phyloP scores from a whole-genome alignment of 2,329 filamentous ascomycete genomes.

The Venturia asperata region DNA sequence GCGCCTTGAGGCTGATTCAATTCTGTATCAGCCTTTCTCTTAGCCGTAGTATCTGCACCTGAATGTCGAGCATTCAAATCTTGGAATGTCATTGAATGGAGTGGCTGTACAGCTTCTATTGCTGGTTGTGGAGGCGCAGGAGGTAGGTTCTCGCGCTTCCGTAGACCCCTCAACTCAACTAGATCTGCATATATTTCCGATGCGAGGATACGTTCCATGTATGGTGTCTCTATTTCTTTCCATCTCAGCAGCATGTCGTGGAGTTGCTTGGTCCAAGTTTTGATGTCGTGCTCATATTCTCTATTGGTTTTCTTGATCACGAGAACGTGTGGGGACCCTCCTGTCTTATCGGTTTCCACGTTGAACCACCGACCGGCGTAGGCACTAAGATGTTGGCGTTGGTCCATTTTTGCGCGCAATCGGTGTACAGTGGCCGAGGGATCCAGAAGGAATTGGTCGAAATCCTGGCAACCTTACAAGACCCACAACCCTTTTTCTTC shows the following conservation, averaged over 20 bases:
- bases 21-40: neutral
- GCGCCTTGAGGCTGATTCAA: neutral
- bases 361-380: neutral
- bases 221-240: neutral
- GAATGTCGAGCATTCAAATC: neutral
- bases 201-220: too few relatives aligned
- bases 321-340: neutral
- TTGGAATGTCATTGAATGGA: neutral
- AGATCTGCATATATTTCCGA: neutral
- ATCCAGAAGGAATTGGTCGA: neutral
- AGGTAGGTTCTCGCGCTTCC: neutral
- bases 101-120: too few relatives aligned
- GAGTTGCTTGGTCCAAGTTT: neutral
- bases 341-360: neutral
- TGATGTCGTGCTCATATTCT: neutral
- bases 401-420: neutral
- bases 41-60: neutral
- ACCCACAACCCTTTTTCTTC: neutral
- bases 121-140: too few relatives aligned
- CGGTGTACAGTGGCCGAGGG: neutral
- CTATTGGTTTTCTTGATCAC: slow-evolving; percentile 6
- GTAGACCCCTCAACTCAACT: neutral
- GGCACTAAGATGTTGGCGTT: neutral
- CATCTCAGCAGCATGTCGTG: neutral
- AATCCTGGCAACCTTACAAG: neutral